Evolutionary conservation across 352 stramenopile species (phyloP).

Genomic region (Pythium coloratum): DNA sequence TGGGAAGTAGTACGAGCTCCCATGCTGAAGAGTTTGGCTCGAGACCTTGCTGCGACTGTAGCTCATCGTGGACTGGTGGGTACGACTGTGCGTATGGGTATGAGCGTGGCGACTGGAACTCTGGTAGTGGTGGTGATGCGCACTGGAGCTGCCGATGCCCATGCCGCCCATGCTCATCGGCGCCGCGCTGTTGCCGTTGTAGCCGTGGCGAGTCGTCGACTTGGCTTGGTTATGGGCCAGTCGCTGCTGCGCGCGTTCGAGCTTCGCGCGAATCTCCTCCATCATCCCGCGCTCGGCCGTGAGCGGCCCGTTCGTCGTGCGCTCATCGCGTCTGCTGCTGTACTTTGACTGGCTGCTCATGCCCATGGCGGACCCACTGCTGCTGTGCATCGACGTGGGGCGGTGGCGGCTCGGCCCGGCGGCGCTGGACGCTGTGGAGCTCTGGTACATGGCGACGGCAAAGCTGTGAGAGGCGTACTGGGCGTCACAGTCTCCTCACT

Average conservation of each 20-base stretch:
- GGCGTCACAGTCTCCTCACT: background rate
- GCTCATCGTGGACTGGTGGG: conserved; percentile 32
- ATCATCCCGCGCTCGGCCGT: conserved; percentile 70
- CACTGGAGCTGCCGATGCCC: conserved; percentile 5
- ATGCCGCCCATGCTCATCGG: conserved; percentile 17
- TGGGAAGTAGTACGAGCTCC: conserved; percentile 16
- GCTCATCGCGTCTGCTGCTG: conserved; percentile 14
- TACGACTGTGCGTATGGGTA: conserved; percentile 21
- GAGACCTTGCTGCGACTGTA: background rate
- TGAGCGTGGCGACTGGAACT: conserved; percentile 36
- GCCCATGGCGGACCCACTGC: conserved; percentile 1
- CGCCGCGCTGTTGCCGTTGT: conserved; percentile 22
- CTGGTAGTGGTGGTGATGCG: conserved; percentile 19
- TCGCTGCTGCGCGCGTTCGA: conserved; percentile 57
- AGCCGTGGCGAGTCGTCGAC: conserved; percentile 27
- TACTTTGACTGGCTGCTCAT: conserved; percentile 5
- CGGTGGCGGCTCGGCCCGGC: conserved; percentile 12
- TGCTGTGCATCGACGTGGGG: background rate
- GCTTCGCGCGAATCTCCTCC: conserved; percentile 69
- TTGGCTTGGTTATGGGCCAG: conserved; percentile 39
- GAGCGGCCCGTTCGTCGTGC: conserved; percentile 21
- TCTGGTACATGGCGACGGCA: conserved; percentile 13
- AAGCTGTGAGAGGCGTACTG: background rate
- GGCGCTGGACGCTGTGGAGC: conserved; percentile 12
- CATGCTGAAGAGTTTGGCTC: background rate